phyloP scores from a whole-genome alignment of 1,139 yeast genomes.

The Martiniozyma asiatica region DNA sequence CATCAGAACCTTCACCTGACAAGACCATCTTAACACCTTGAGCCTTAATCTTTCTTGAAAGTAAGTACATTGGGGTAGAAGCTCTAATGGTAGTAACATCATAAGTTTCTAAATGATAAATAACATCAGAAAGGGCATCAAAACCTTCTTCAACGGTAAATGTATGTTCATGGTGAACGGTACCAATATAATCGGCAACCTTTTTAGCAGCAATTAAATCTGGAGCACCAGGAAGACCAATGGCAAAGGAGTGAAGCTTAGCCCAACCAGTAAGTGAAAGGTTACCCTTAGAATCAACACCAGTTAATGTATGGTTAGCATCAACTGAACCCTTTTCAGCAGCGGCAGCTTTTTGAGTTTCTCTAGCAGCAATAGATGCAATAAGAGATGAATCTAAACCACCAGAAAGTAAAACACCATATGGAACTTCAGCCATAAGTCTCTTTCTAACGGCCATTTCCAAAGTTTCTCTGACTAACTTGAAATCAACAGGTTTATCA shows the following conservation, averaged over 20 bases:
- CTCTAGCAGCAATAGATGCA: conserved; percentile 95
- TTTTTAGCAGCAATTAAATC: conserved; percentile 93
- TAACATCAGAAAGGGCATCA: conserved; percentile 90
- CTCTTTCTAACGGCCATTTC: conserved; percentile 97
- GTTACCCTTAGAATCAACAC: conserved; percentile 82
- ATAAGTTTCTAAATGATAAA: conserved; percentile 89
- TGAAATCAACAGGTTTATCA: conserved; percentile 59
- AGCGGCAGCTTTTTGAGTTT: conserved; percentile 67
- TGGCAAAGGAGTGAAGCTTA: conserved; percentile 87
- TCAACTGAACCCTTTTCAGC: conserved; percentile 32
- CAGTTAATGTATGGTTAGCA: conserved; percentile 62
- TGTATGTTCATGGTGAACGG: conserved; percentile 95
- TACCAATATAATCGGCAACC: conserved; percentile 91
- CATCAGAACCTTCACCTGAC: conserved; percentile 98
- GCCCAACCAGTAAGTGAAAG: conserved; percentile 73
- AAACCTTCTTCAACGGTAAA: conserved; percentile 94
- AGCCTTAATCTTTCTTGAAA: conserved; percentile 94
- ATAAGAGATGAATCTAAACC: conserved; percentile 94
- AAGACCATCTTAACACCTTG: conserved; percentile 99
- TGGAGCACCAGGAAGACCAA: conserved; percentile 97
- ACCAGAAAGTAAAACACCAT: conserved; percentile 92
- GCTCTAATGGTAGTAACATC: conserved; percentile 99
- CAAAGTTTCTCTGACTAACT: conserved; percentile 60
- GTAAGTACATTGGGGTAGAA: conserved; percentile 95
- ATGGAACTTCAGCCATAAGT: conserved; percentile 98